A percentile compares a stretch with the other conserved stretches of the same genome.
Evolutionary conservation across 306 rosid species (phyloP).

Genomic region (Echinosophora koreensis): DNA sequence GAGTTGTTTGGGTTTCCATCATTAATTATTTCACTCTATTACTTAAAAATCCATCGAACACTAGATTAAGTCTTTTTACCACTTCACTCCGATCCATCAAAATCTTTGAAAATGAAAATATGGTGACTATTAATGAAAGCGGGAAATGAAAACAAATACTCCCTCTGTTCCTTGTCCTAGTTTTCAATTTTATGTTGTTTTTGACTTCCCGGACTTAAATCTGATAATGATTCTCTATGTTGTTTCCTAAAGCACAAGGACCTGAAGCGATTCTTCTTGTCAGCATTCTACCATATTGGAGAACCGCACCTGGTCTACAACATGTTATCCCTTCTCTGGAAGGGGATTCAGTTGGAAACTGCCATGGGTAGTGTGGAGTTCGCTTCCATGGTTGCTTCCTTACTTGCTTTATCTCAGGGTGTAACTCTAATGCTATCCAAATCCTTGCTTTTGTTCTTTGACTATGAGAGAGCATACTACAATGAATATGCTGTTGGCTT

Average conservation of each 20-base stretch:
- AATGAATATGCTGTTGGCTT: conserved; percentile 79
- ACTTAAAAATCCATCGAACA: too few species aligned
- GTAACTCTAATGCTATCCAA: conserved; percentile 72
- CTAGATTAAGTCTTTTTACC: too few species aligned
- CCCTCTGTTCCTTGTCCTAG: not conserved
- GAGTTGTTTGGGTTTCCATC: too few species aligned
- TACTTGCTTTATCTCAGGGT: conserved; percentile 80
- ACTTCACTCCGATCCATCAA: too few species aligned
- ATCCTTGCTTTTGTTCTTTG: conserved; percentile 72
- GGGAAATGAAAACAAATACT: too few species aligned
- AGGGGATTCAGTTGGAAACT: conserved; percentile 77
- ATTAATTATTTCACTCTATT: too few species aligned
- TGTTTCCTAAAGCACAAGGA: conserved; percentile 63
- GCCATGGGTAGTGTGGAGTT: conserved; percentile 74
- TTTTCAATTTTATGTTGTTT: conserved; percentile 1
- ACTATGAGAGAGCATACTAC: conserved; percentile 69
- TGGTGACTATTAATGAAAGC: too few species aligned
- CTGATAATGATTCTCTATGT: not conserved
- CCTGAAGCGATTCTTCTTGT: conserved; percentile 74
- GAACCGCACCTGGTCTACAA: conserved; percentile 90
- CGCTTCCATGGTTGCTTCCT: conserved; percentile 74
- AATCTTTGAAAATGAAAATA: too few species aligned
- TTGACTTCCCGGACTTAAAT: not conserved
- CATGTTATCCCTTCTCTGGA: conserved; percentile 94
- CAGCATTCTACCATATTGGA: conserved; percentile 82